Percentiles rank a stretch among this genome's conserved stretches.
phyloP scores from a whole-genome alignment of 192 early-diverging fungal genomes.

The Coemansia sp. region DNA sequence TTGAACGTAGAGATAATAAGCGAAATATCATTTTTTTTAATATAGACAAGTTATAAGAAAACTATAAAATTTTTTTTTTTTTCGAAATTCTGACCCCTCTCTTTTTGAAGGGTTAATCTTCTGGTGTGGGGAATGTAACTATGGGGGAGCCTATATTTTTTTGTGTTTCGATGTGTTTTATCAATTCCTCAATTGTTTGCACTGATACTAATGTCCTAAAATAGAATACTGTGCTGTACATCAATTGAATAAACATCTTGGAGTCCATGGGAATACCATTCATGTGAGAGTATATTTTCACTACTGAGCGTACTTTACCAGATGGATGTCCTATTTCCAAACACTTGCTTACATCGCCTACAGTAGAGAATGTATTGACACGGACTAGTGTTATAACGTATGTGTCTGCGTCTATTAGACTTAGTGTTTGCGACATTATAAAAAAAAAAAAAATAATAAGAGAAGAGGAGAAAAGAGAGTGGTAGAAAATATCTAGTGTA shows the following conservation, averaged over 20 bases:
- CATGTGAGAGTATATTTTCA: not conserved
- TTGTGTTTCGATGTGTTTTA: not conserved
- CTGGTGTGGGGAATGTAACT: no score
- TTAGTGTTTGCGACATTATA: not conserved
- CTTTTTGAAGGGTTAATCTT: no score
- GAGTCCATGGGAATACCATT: not conserved
- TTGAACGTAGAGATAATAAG: not conserved
- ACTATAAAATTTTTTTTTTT: not conserved
- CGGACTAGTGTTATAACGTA: not conserved
- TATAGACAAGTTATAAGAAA: no score
- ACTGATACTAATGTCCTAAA: not conserved
- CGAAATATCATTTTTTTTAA: not conserved
- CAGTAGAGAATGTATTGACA: not conserved
- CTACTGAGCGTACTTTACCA: not conserved
- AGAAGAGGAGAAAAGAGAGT: not conserved
- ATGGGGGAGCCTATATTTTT: no score
- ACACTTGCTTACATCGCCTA: not conserved
- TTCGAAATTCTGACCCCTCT: not conserved
- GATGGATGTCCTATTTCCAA: not conserved
- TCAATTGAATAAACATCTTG: not conserved
- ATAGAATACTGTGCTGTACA: not conserved
- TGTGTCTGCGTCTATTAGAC: not conserved
- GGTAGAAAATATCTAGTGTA: not conserved
- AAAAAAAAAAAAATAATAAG: not conserved
- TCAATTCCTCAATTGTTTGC: not conserved